phyloP scores from a whole-genome alignment of 2,329 filamentous ascomycete genomes.

The Cercospora janseana region DNA sequence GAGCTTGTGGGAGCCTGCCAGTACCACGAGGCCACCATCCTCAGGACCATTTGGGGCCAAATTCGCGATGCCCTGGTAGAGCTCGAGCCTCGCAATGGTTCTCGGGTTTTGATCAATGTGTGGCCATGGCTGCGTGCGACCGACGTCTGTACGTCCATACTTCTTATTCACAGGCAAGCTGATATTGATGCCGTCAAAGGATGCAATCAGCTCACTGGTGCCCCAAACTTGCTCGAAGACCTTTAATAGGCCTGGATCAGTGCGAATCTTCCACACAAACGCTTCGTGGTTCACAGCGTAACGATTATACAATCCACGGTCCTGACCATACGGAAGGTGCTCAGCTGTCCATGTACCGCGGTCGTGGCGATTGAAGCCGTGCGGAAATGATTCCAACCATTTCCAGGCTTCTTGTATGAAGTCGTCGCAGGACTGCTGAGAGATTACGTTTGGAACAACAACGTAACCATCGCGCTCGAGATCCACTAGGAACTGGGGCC shows the following conservation, averaged over 20 bases:
- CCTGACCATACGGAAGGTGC: conserved; percentile 20
- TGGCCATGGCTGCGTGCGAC: conserved; percentile 17
- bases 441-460: conserved; percentile 22
- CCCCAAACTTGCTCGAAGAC: conserved; percentile 28
- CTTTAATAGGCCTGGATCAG: conserved; percentile 27
- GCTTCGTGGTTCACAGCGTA: conserved; percentile 30
- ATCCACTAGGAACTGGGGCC: conserved; percentile 22
- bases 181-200: conserved; percentile 31
- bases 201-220: conserved; percentile 30
- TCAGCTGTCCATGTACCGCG: conserved; percentile 22
- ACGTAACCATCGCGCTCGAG: conserved; percentile 26
- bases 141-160: conserved; percentile 23
- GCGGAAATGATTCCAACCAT: conserved; percentile 24
- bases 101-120: conserved; percentile 29
- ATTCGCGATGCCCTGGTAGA: conserved; percentile 30
- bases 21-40: conserved; percentile 49
- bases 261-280: conserved; percentile 31
- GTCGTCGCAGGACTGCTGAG: conserved; percentile 15
- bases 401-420: conserved; percentile 20
- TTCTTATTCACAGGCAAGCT: conserved; percentile 24
- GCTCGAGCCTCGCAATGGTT: conserved; percentile 21
- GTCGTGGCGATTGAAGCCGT: conserved; percentile 27
- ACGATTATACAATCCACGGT: conserved; percentile 25
- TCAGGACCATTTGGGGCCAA: conserved; percentile 46
- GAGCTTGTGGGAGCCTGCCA: conserved; percentile 45